Evolutionary conservation across 352 stramenopile genomes (phyloP).

Genomic region (Pythium angustatum): DNA sequence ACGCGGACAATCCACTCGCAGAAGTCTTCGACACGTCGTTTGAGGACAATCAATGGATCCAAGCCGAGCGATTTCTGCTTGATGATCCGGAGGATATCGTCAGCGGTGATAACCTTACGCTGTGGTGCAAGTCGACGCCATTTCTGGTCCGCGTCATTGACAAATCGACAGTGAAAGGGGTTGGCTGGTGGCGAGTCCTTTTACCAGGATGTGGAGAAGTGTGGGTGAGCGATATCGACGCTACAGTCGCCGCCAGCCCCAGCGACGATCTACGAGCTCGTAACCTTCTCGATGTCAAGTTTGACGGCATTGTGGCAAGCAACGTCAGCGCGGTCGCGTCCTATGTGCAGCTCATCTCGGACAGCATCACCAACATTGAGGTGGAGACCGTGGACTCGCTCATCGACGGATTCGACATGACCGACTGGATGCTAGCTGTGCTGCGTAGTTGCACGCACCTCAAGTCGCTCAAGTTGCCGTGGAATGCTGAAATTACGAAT

Average conservation of each 20-base stretch:
- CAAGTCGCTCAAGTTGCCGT: not conserved
- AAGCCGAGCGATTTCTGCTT: not conserved
- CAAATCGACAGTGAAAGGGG: not conserved
- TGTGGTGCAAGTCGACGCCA: not conserved
- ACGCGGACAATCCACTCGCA: not conserved
- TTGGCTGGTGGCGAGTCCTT: not conserved
- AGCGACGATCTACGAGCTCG: not conserved
- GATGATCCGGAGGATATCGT: not conserved
- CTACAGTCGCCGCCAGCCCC: not conserved
- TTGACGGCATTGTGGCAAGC: not conserved
- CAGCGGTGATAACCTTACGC: not conserved
- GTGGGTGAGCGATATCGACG: not conserved
- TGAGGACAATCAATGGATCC: not conserved
- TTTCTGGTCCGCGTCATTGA: not conserved
- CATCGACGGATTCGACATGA: slow-evolving; percentile 1
- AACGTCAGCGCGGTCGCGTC: not conserved
- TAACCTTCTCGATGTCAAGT: not conserved
- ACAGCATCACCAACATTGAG: not conserved
- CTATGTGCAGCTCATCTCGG: not conserved
- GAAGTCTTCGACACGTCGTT: not conserved
- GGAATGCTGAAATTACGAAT: not conserved
- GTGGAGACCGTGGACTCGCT: not conserved
- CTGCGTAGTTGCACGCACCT: not conserved
- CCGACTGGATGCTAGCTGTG: not conserved
- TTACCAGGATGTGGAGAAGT: not conserved